A percentile compares a stretch with the other conserved stretches of the same genome.
Conservation (phyloP, 306 rosid species). For the Cucurbita ficifolia region DNA sequence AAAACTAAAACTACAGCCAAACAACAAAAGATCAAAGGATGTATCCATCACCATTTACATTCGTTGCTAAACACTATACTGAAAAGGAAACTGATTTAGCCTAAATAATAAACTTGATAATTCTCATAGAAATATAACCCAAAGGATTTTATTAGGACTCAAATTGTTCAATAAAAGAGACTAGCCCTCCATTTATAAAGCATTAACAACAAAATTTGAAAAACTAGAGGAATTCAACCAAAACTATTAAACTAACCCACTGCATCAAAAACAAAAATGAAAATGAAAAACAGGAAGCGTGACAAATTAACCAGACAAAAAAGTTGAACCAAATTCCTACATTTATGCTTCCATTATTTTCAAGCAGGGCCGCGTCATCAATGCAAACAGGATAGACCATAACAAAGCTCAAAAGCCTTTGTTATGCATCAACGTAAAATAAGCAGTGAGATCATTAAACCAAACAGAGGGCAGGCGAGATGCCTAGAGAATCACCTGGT, state of each 20-base stretch:
- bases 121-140: background rate
- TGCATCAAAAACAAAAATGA: background rate
- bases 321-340: background rate
- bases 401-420: background rate
- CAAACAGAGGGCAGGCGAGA: background rate
- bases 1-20: background rate
- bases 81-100: background rate
- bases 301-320: background rate
- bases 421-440: background rate
- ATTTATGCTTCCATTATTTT: background rate
- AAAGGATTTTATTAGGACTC: background rate
- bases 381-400: background rate
- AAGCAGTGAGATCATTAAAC: background rate
- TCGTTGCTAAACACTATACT: background rate
- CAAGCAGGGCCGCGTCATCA: background rate
- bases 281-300: background rate
- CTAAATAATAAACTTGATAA: background rate
- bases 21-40: background rate
- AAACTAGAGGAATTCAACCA: background rate
- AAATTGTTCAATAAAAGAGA: too few species aligned
- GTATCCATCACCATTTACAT: background rate
- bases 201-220: background rate
- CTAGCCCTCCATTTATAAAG: background rate
- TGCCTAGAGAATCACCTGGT: slow-evolving; percentile 43
- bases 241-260: background rate